phyloP scores from a whole-genome alignment of 208 protist genomes.

The Crithidia thermophila region DNA sequence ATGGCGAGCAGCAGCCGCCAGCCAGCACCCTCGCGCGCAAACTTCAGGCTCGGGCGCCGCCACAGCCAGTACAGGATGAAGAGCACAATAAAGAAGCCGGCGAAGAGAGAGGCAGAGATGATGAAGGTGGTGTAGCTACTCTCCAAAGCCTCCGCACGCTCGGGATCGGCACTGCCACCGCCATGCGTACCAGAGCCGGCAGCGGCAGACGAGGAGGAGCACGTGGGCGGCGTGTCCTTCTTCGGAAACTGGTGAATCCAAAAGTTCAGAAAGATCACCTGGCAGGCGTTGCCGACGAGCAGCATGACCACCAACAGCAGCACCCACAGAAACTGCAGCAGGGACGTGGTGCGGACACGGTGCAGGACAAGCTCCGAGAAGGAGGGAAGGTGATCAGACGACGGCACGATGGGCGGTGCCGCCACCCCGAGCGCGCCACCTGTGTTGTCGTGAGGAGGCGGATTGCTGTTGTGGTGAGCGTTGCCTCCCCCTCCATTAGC shows the following conservation, averaged over 20 bases:
- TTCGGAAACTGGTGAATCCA: constrained; percentile 69
- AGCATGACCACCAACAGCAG: constrained; percentile 55
- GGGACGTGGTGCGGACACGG: constrained; percentile 23
- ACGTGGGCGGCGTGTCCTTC: constrained; percentile 20
- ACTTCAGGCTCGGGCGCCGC: constrained; percentile 52
- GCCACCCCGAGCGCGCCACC: too few relatives aligned
- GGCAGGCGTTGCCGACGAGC: constrained; percentile 68
- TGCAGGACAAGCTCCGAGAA: constrained; percentile 15
- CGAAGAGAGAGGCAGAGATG: constrained; percentile 66
- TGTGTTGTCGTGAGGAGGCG: too few relatives aligned
- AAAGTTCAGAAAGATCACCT: constrained; percentile 85
- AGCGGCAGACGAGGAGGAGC: constrained; percentile 50
- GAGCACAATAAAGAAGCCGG: constrained; percentile 64
- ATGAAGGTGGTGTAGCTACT: constrained; percentile 85
- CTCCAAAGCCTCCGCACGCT: constrained; percentile 28
- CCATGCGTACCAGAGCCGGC: constrained; percentile 11
- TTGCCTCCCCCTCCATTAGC: too few relatives aligned
- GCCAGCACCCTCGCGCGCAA: constrained; percentile 33
- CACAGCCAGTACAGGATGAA: constrained; percentile 52
- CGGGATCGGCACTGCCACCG: not conserved
- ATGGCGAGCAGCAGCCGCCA: constrained; percentile 42
- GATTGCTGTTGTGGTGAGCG: too few relatives aligned
- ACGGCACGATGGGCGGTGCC: not conserved
- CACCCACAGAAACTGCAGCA: constrained; percentile 42
- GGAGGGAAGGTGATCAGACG: not conserved